Evolutionary conservation across 2,329 filamentous ascomycete genomes (phyloP).

Genomic region (Pyrenophora teres): DNA sequence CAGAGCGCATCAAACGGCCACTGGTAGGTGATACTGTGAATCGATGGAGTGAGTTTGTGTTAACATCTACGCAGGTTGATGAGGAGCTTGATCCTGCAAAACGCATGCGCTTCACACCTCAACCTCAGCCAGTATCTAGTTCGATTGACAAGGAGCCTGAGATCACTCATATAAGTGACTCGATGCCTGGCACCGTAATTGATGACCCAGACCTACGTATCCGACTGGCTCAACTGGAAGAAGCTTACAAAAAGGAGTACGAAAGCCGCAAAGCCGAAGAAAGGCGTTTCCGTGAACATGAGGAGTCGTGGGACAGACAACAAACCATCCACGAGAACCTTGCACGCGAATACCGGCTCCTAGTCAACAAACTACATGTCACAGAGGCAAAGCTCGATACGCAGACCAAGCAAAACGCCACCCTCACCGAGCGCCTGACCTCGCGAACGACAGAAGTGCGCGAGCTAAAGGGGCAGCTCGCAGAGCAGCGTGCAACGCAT

Average conservation of each 20-base stretch:
- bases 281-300: conserved; percentile 21
- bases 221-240: conserved; percentile 11
- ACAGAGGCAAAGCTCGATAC: conserved; percentile 23
- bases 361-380: conserved; percentile 25
- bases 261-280: conserved; percentile 15
- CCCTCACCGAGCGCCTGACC: conserved; percentile 25
- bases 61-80: conserved; percentile 20
- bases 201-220: conserved; percentile 14
- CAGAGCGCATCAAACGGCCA: conserved; percentile 35
- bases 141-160: conserved; percentile 27
- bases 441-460: conserved; percentile 18
- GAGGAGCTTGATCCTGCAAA: conserved; percentile 37
- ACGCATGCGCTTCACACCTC: conserved; percentile 42
- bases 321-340: conserved; percentile 36
- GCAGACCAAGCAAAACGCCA: conserved; percentile 18
- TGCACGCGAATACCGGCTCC: conserved; percentile 19
- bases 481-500: conserved; percentile 23
- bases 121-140: conserved; percentile 18
- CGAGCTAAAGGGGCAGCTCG: conserved; percentile 19
- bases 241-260: conserved; percentile 12
- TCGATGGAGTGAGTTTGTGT: background rate
- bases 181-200: conserved; percentile 39
- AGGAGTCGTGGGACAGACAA: conserved; percentile 29
- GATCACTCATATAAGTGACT: conserved; percentile 51
- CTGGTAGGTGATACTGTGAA: conserved; percentile 19